A percentile compares a stretch with the other conserved stretches of the same genome.
phyloP scores from a whole-genome alignment of 2,329 filamentous ascomycete species.

The Hypoxylon sp. region DNA sequence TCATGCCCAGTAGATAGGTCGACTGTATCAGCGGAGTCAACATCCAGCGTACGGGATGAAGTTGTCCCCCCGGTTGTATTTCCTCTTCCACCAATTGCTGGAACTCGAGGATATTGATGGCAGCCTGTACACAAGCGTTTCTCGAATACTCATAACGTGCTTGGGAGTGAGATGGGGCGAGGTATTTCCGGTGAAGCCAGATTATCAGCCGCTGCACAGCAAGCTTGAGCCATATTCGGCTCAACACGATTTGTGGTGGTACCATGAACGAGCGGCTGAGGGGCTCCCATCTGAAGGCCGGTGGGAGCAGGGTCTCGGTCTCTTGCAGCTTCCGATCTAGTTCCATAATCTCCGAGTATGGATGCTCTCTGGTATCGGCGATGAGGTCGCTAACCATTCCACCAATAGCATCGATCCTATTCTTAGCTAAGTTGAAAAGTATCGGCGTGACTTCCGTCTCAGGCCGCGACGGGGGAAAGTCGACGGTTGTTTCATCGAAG shows the following conservation, averaged over 20 bases:
- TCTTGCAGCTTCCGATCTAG: constrained; percentile 5
- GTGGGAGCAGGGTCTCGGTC: background rate
- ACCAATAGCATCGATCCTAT: background rate
- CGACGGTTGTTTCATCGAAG: constrained; percentile 6
- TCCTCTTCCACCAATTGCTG: constrained; percentile 6
- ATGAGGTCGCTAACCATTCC: constrained; percentile 18
- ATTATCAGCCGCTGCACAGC: background rate
- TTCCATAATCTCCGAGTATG: constrained; percentile 5
- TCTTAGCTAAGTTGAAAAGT: constrained; percentile 14
- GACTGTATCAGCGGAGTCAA: constrained; percentile 1
- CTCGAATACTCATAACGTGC: background rate
- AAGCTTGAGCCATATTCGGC: constrained; percentile 1
- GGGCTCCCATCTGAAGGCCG: background rate
- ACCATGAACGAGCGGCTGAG: background rate
- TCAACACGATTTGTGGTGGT: background rate
- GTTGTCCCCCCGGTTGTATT: constrained; percentile 1
- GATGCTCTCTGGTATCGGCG: constrained; percentile 3
- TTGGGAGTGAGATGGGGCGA: background rate
- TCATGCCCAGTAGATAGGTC: constrained; percentile 7
- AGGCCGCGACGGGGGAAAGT: constrained; percentile 12
- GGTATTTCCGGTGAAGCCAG: constrained; percentile 5
- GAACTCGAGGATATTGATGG: constrained; percentile 6
- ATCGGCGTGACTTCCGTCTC: constrained; percentile 17
- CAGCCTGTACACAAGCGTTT: constrained; percentile 6
- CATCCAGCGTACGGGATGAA: constrained; percentile 9